phyloP scores from a whole-genome alignment of 23 red algal species.

The Gracilaria gracilis region DNA sequence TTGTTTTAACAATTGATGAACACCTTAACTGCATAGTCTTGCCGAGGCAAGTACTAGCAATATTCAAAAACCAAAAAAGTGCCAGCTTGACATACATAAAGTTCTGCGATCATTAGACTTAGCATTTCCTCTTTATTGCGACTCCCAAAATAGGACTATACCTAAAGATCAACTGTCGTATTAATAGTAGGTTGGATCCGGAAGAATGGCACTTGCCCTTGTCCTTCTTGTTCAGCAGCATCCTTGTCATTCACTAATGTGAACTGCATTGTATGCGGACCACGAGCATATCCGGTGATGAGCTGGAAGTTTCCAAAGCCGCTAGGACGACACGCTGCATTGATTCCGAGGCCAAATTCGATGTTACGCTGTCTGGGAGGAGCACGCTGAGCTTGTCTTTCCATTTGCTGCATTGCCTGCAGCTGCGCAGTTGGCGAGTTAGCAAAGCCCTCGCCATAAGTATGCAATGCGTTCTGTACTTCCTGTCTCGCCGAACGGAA shows the following conservation, averaged over 20 bases:
- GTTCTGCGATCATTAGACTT: neutral
- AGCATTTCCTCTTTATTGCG: conserved; percentile 2
- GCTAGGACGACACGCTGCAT: conserved; percentile 82
- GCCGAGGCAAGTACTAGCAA: neutral
- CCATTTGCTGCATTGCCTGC: conserved; percentile 94
- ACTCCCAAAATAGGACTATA: conserved; percentile 1
- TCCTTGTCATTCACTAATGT: conserved; percentile 94
- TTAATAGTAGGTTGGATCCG: conserved; percentile 96
- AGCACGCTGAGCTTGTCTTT: conserved; percentile 80
- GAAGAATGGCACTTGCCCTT: conserved; percentile 91
- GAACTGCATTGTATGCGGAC: conserved; percentile 92
- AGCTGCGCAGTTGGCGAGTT: conserved; percentile 95
- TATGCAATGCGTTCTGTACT: conserved; percentile 82
- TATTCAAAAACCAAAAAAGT: neutral
- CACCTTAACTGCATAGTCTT: conserved; percentile 14
- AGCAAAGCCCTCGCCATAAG: conserved; percentile 76
- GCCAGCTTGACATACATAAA: neutral
- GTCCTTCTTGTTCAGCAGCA: conserved; percentile 96
- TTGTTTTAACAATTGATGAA: neutral
- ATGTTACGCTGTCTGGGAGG: conserved; percentile 80
- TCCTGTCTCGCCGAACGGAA: conserved; percentile 81
- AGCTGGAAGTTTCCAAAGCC: conserved; percentile 99
- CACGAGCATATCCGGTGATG: conserved; percentile 79
- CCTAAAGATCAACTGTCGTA: conserved; percentile 77
- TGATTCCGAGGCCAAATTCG: conserved; percentile 87